phyloP scores from a whole-genome alignment of 2,329 filamentous ascomycete genomes.

The Epichloe brachyelytri region DNA sequence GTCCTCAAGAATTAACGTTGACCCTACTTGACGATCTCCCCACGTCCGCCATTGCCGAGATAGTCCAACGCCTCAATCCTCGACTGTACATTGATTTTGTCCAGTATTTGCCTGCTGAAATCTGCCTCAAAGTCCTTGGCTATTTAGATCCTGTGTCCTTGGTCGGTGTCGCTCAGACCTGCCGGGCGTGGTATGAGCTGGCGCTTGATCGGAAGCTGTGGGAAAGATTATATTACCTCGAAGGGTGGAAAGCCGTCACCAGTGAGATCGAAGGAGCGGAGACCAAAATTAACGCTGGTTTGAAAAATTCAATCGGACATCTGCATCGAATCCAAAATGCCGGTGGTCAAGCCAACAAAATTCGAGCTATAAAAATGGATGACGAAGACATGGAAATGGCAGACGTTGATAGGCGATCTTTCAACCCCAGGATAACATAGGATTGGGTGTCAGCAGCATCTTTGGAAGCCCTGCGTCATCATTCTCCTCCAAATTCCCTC shows the following conservation, averaged over 20 bases:
- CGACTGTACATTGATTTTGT: slow-evolving; percentile 90
- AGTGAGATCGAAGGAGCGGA: slow-evolving; percentile 57
- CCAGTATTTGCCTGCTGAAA: slow-evolving; percentile 71
- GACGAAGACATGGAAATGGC: slow-evolving; percentile 38
- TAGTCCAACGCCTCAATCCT: slow-evolving; percentile 69
- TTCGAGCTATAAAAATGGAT: slow-evolving; percentile 36
- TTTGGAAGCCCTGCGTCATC: slow-evolving; percentile 22
- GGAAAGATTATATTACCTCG: slow-evolving; percentile 67
- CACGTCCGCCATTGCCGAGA: slow-evolving; percentile 64
- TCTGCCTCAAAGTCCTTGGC: slow-evolving; percentile 78
- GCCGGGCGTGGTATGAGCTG: slow-evolving; percentile 67
- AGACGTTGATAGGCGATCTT: slow-evolving; percentile 20
- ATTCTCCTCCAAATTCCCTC: slow-evolving; percentile 17
- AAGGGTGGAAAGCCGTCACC: slow-evolving; percentile 70
- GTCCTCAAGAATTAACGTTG: slow-evolving; percentile 59
- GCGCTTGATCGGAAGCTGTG: slow-evolving; percentile 77
- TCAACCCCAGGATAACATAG: slow-evolving; percentile 11
- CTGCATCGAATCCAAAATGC: slow-evolving; percentile 31
- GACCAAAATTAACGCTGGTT: slow-evolving; percentile 37
- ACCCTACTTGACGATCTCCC: slow-evolving; percentile 64
- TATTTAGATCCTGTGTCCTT: slow-evolving; percentile 75
- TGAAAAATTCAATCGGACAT: slow-evolving; percentile 24
- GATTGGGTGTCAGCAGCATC: slow-evolving; percentile 15
- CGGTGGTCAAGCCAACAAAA: slow-evolving; percentile 41
- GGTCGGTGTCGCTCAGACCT: slow-evolving; percentile 65